phyloP scores from a whole-genome alignment of 2,329 filamentous ascomycete species.

The Myriosclerotinia scirpicola region DNA sequence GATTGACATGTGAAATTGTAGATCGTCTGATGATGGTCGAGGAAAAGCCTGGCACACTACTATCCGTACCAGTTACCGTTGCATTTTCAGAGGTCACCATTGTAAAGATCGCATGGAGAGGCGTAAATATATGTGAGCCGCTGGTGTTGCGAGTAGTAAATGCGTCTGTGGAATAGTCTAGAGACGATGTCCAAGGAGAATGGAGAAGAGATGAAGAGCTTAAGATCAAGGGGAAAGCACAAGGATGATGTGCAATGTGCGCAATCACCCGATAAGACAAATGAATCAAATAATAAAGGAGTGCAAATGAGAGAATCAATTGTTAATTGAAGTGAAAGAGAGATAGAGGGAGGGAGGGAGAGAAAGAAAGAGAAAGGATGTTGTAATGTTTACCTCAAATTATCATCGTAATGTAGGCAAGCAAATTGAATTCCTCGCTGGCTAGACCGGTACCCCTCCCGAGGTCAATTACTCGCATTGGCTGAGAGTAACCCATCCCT shows the following conservation, averaged over 20 bases:
- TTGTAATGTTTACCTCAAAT: not conserved
- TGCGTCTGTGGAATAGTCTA: not conserved
- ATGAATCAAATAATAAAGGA: not conserved
- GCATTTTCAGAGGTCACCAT: constrained; percentile 35
- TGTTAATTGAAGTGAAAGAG: not conserved
- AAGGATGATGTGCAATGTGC: constrained; percentile 3
- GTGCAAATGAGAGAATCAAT: constrained; percentile 13
- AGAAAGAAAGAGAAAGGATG: not conserved
- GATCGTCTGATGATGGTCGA: constrained; percentile 32
- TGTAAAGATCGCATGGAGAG: constrained; percentile 11
- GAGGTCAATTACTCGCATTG: constrained; percentile 16
- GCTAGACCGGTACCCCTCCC: not conserved
- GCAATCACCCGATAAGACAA: not conserved
- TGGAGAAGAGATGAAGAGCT: not conserved
- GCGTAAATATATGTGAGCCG: not conserved
- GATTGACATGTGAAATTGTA: constrained; percentile 33
- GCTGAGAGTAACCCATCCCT: constrained; percentile 8
- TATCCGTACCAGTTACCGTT: constrained; percentile 32
- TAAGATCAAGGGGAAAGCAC: constrained; percentile 1
- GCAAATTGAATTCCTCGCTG: constrained; percentile 17
- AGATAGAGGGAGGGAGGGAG: not conserved
- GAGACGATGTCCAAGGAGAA: not conserved
- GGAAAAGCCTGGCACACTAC: constrained; percentile 21
- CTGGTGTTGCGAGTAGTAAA: not conserved
- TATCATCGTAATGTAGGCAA: not conserved